Conservation (phyloP, 306 rosid species). For the Elaeagnus macrophylla region DNA sequence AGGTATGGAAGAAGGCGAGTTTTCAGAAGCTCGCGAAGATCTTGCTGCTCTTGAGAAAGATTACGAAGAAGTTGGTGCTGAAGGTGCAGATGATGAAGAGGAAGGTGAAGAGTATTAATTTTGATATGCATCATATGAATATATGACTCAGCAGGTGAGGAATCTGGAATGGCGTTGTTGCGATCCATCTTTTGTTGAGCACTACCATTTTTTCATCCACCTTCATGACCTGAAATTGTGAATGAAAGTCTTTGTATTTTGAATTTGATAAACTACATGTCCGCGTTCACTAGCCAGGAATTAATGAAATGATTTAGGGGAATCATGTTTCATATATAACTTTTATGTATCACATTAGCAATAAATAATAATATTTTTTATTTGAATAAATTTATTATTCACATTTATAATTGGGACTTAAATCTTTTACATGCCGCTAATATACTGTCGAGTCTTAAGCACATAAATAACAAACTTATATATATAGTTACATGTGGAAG, state of each 20-base stretch:
- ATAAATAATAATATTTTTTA: too few species aligned
- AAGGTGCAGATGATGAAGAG: conserved; percentile 71
- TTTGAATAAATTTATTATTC: too few species aligned
- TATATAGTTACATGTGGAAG: too few species aligned
- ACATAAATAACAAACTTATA: too few species aligned
- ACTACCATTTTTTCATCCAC: conserved; percentile 25
- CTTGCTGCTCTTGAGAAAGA: conserved; percentile 94
- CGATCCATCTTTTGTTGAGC: conserved; percentile 23
- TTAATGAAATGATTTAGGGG: conserved; percentile 18
- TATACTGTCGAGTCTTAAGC: too few species aligned
- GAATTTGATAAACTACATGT: conserved; percentile 16
- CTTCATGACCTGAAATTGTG: conserved; percentile 27
- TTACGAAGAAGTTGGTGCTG: conserved; percentile 80
- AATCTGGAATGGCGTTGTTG: conserved; percentile 24
- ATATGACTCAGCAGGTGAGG: conserved; percentile 18
- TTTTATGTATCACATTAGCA: too few species aligned
- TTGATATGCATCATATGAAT: too few species aligned
- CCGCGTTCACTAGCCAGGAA: conserved; percentile 15
- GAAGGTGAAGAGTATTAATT: conserved; percentile 59
- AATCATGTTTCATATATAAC: background rate
- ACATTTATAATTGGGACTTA: too few species aligned
- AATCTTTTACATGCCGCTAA: too few species aligned
- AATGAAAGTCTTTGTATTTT: conserved; percentile 13
- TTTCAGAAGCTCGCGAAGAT: conserved; percentile 92
- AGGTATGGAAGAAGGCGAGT: conserved; percentile 96